Percentiles rank a stretch among this genome's conserved stretches.
Evolutionary conservation across 768 basidiomycete genomes (phyloP).

Genomic region (Mycena epipterygia): DNA sequence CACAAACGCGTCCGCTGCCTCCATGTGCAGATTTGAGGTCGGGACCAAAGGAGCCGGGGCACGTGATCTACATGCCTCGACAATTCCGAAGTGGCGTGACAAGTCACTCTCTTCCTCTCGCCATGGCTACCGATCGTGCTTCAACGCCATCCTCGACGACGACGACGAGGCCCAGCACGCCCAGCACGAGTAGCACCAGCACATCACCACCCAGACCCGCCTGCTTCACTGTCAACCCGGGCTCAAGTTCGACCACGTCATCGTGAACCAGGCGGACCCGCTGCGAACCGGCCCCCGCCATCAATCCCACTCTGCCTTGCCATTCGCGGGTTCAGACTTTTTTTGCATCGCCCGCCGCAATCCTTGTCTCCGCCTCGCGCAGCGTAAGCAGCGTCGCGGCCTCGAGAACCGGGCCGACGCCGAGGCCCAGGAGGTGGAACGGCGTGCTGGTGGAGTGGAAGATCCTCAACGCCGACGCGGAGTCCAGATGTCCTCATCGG

Average conservation of each 20-base stretch:
- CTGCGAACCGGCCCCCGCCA: slow-evolving; percentile 65
- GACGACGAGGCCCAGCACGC: no score
- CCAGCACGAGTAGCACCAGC: no score
- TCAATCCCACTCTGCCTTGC: slow-evolving; percentile 57
- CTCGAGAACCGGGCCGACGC: slow-evolving; percentile 77
- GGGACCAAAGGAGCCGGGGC: no score
- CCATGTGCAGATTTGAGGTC: slow-evolving; percentile 71
- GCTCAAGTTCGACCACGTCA: slow-evolving; percentile 84
- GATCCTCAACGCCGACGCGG: slow-evolving; percentile 79
- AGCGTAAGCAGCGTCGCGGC: slow-evolving; percentile 67
- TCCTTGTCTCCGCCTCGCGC: slow-evolving; percentile 74
- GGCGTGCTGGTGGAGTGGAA: slow-evolving; percentile 72
- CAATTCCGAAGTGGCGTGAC: no score
- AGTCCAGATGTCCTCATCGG: slow-evolving; percentile 81
- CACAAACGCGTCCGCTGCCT: slow-evolving; percentile 77
- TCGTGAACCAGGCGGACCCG: slow-evolving; percentile 71
- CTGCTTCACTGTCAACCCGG: slow-evolving; percentile 61
- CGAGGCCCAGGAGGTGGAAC: slow-evolving; percentile 66
- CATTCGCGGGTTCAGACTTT: slow-evolving; percentile 71
- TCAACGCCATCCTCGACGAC: no score
- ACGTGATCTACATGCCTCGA: no score
- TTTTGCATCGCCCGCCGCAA: slow-evolving; percentile 50
- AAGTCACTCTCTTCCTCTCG: no score
- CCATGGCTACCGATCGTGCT: no score
- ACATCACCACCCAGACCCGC: no score